phyloP scores from a whole-genome alignment of 352 stramenopile genomes.

The Paralagenidium karlingii region DNA sequence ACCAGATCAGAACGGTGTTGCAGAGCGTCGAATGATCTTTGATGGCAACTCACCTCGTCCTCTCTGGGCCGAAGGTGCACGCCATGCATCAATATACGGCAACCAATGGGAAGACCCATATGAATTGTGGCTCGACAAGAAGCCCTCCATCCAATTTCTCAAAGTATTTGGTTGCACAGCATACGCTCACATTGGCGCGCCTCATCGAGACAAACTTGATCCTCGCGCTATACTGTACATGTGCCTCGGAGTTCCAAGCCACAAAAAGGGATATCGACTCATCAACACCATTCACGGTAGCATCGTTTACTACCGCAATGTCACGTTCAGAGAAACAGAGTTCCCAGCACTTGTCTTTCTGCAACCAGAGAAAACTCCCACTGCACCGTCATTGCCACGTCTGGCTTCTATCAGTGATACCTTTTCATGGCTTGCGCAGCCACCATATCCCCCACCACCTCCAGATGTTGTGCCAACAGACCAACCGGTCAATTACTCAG shows the following conservation, averaged over 20 bases:
- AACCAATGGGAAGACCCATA: too few species aligned
- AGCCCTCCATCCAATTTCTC: conserved; percentile 3
- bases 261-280: conserved; percentile 3
- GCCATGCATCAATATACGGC: too few species aligned
- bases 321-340: conserved; percentile 1
- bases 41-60: too few species aligned
- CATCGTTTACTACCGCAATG: conserved; percentile 4
- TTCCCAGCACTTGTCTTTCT: background rate
- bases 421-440: too few species aligned
- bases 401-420: too few species aligned
- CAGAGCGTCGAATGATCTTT: conserved; percentile 12
- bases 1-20: conserved; percentile 11
- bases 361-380: background rate
- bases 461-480: too few species aligned
- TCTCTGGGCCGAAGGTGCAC: too few species aligned
- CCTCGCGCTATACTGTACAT: conserved; percentile 2
- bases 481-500: too few species aligned
- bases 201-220: conserved; percentile 2
- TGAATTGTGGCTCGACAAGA: too few species aligned
- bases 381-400: too few species aligned
- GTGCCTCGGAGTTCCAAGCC: conserved; percentile 2
- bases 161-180: conserved; percentile 5
- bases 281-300: background rate
- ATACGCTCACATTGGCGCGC: conserved; percentile 2
- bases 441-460: too few species aligned